Base-by-base conservation (phyloP, 192 early-diverging fungal genomes). In the Entomortierella chlamydospora region DNA sequence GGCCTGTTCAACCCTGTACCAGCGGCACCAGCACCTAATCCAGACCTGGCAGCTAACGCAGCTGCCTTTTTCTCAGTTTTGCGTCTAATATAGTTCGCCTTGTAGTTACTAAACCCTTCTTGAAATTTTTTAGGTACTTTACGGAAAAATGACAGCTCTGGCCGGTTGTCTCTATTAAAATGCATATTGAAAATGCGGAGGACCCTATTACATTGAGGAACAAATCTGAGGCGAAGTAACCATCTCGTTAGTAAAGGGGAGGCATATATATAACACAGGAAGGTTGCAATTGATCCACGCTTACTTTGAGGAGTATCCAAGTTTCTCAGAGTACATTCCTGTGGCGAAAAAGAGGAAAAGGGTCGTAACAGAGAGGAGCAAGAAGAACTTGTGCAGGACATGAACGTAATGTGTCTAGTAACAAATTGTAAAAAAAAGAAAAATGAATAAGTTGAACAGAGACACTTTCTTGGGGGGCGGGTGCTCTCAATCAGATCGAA, bases 301-400 rank as follows among this genome's bases (percentile, higher is more conserved):
- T 54, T 87, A 89, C 88, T 86, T 86, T 82, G 82, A 78, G 12
- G 86, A 86, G 65, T 85, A 82, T 8, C 83, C 73, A 10, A 89
- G 67, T 52, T 89, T 89, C 57, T 89, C 86, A 51, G 83, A 69
- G 31, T 89, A 89, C 81, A 87, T 87, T 11, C 86, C 86, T 13
- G 82, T 86, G 23, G 82, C 73, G 51, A 87, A 86, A 60, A 89
- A 86, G 39, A 89, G 76, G 17, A 86, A 79, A 22, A 89, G 41
- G 23, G 81, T 81, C 11, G 81, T 83, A 30, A 64, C 62, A 1
- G 73, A 82, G 31, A 82, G 39, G 15, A 72, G 73, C 17, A 71
- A 73, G 54, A 68, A 77, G 64, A 73, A 73, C 43, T 77, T 81
- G 64, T 83, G 57, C n/a, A 83, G 81, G 26, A 70, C 18, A 49